Base-by-base conservation (phyloP, 257 asterid species). In the Salvia hispanica region DNA sequence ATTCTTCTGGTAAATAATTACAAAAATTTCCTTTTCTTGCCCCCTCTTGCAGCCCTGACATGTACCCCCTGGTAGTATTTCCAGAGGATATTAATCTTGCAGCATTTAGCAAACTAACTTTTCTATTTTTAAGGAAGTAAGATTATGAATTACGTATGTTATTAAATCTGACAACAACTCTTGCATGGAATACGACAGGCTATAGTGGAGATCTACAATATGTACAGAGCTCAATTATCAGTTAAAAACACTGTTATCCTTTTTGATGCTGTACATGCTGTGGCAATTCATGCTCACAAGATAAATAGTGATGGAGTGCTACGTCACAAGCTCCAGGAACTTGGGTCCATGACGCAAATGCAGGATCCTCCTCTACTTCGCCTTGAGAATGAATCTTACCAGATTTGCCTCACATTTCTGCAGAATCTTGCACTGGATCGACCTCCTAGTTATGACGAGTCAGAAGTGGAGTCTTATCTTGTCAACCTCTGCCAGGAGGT, bases 311-410 rank as follows among this genome's bases (percentile, higher is more conserved):
- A 91, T 53, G 36, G 72, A 8, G 53, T 86, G 48, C 62, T 94
- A 51, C 93, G 96, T 56, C 71, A 82, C 50, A 91, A 80, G 84
- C 88, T 91, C 18, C 98, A 77, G 71, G 96, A 85, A 73, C 82
- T 94, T 15, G 91, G 93, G 36, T 72, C 98, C 60, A 73, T 94
- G 77, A 83, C 92, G 31, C 98, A 94, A 77, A 84, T 94, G 99
- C 99, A 94, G 77, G 99, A 94, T 79, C 99, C 99, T n/a, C 99
- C 98, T 15, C 86, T 94, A 36, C 84, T 94, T 46, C 97, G 96
- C 67, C 96, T 91, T 3, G 99, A 94, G 84, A 94, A 91, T 8
- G 99, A 94, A 83, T 81, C 96, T 25, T 94, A 91, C 83, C 99
- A 94, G 74, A 87, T 85, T 18, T 91, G 96, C 82, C 96, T 94